These are phyloP conservation scores for Laetiporus sulphureus DNA, from an alignment of 1,284 basidiomycete species.

Conservation along the genomic window DNA sequence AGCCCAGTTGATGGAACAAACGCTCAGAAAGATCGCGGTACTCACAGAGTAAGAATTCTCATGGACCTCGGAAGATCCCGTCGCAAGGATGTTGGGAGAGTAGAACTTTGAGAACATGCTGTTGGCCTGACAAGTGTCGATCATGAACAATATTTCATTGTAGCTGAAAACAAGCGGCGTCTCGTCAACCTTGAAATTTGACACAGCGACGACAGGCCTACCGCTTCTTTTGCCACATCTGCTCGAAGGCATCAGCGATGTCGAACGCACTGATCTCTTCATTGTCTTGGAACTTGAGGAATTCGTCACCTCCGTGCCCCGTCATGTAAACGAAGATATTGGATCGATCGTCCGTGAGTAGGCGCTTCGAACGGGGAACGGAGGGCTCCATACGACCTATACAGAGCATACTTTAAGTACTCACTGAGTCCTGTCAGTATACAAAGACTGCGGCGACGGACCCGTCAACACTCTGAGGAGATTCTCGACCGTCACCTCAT, in stretches of 20 bases:
- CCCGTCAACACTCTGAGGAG: constrained; percentile 89
- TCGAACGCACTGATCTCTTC: constrained; percentile 97
- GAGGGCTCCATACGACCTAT: constrained; percentile 67
- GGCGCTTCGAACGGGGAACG: constrained; percentile 86
- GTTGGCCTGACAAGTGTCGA: constrained; percentile 98
- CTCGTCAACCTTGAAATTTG: no score
- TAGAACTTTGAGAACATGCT: constrained; percentile 95
- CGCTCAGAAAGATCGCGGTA: constrained; percentile 7
- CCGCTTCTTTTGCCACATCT: constrained; percentile 97
- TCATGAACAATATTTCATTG: constrained; percentile 97
- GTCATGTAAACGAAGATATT: constrained; percentile 99
- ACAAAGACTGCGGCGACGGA: constrained; percentile 26
- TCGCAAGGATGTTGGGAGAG: constrained; percentile 92
- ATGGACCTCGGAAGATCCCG: constrained; percentile 82
- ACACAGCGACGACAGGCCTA: constrained; percentile 29
- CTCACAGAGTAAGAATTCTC: constrained; percentile 93
- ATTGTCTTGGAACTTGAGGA: constrained; percentile 98
- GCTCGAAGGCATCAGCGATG: constrained; percentile 93
- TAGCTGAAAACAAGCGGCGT: constrained; percentile 55
- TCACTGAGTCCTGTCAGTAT: background rate
- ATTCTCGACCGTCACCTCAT: constrained; percentile 97
- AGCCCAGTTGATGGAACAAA: background rate
- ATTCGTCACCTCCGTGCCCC: constrained; percentile 96
- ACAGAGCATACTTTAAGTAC: no score
- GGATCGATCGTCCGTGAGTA: constrained; percentile 86